Percentiles rank a stretch among this genome's conserved stretches.
These are phyloP conservation scores for Metschnikowia chrysomelidarum DNA, from an alignment of 805 yeast species.

Conservation along the genomic window DNA sequence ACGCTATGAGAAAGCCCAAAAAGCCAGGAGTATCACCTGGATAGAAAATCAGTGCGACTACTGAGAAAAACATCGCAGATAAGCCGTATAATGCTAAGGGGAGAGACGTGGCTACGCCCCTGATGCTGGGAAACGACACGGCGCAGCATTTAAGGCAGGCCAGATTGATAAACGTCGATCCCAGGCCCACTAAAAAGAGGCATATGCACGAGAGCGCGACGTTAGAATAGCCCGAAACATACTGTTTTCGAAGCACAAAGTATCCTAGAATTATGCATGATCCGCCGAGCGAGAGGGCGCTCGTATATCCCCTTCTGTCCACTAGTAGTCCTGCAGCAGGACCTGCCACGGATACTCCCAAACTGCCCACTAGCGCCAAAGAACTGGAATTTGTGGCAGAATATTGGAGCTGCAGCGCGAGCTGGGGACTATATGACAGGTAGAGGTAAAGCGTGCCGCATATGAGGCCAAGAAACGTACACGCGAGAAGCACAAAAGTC, in stretches of 20 bases:
- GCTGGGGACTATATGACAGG: slow-evolving; percentile 77
- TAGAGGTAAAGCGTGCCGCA: slow-evolving; percentile 77
- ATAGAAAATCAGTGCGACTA: slow-evolving; percentile 48
- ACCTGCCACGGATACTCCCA: slow-evolving; percentile 63
- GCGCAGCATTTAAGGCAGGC: slow-evolving; percentile 75
- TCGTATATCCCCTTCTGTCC: slow-evolving; percentile 58
- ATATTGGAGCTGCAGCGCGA: slow-evolving; percentile 56
- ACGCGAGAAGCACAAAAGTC: slow-evolving; percentile 23
- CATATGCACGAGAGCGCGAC: slow-evolving; percentile 45
- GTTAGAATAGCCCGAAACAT: slow-evolving; percentile 35
- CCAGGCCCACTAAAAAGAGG: slow-evolving; percentile 59
- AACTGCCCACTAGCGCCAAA: slow-evolving; percentile 65
- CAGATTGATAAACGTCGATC: slow-evolving; percentile 64
- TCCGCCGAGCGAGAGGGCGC: slow-evolving; percentile 52
- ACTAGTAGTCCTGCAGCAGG: slow-evolving; percentile 67
- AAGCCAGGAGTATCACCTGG: slow-evolving; percentile 60
- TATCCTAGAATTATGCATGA: slow-evolving; percentile 53
- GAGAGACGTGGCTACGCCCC: slow-evolving; percentile 74
- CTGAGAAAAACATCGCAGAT: slow-evolving; percentile 66
- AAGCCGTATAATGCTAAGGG: slow-evolving; percentile 76
- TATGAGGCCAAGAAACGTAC: slow-evolving; percentile 46
- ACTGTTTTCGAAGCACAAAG: slow-evolving; percentile 52
- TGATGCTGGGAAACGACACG: slow-evolving; percentile 57
- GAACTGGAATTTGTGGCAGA: slow-evolving; percentile 61
- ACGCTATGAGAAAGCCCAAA: slow-evolving; percentile 44